These are phyloP conservation scores for Persicaria maculosa DNA, from an alignment of 148 eudicot species.

Conservation along the genomic window DNA sequence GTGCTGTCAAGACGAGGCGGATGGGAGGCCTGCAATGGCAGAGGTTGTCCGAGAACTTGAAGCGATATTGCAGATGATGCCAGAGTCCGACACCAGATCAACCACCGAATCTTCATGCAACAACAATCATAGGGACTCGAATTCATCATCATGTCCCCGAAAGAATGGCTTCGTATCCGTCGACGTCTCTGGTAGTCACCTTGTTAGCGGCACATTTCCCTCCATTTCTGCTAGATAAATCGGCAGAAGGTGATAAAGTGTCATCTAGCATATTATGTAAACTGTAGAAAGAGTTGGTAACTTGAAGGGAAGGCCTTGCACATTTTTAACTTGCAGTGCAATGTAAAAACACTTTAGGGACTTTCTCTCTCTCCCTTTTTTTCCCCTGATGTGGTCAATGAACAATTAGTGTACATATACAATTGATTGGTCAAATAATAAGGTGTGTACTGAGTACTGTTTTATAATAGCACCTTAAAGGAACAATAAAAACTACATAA, in stretches of 20 bases:
- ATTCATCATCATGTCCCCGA: slow-evolving; percentile 15
- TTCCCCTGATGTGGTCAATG: neutral
- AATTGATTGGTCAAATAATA: neutral
- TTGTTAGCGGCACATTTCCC: slow-evolving; percentile 33
- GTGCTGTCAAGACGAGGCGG: slow-evolving; percentile 59
- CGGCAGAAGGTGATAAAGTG: neutral
- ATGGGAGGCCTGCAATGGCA: slow-evolving; percentile 60
- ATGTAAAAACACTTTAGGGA: slow-evolving; percentile 1
- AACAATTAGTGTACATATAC: neutral
- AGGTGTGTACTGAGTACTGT: too few relatives aligned
- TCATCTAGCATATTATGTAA: neutral
- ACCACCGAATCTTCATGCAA: slow-evolving; percentile 25
- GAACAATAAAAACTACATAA: too few relatives aligned
- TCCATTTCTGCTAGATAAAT: slow-evolving; percentile 14
- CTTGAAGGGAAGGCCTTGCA: neutral
- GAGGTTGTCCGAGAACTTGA: slow-evolving; percentile 81
- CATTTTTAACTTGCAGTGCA: slow-evolving; percentile 5
- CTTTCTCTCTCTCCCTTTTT: neutral
- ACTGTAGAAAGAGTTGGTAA: neutral
- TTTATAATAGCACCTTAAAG: too few relatives aligned
- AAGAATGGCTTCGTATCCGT: slow-evolving; percentile 22
- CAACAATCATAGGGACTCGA: neutral
- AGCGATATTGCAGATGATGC: slow-evolving; percentile 36
- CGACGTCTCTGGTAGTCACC: slow-evolving; percentile 43
- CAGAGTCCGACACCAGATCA: slow-evolving; percentile 25